A percentile compares a stretch with the other conserved stretches of the same genome.
phyloP scores from a whole-genome alignment of 2,329 filamentous ascomycete species.

The Colletotrichum chlorophyti region DNA sequence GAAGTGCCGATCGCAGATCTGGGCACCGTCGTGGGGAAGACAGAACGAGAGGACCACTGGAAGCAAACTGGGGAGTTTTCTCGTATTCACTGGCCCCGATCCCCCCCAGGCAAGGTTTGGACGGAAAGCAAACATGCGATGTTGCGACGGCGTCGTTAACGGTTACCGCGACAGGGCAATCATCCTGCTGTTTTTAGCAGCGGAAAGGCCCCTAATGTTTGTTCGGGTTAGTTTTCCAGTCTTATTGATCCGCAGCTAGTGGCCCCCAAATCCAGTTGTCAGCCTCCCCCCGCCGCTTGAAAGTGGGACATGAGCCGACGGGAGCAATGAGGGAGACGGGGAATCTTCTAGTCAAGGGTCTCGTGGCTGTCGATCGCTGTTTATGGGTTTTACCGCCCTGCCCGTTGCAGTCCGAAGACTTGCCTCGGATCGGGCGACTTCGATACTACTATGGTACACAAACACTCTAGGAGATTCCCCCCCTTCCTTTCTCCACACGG shows the following conservation, averaged over 20 bases:
- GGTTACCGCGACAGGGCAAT: neutral
- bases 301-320: neutral
- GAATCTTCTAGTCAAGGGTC: neutral
- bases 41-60: neutral
- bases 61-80: constrained; percentile 6
- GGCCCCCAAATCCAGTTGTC: constrained; percentile 9
- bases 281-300: constrained; percentile 2
- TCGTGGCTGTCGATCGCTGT: neutral
- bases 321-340: neutral
- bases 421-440: neutral
- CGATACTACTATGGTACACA: too few relatives aligned
- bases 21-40: constrained; percentile 16
- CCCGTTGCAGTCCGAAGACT: neutral
- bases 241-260: neutral
- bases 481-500: neutral
- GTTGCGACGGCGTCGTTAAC: neutral
- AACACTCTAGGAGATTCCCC: too few relatives aligned
- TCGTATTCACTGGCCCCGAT: constrained; percentile 23
- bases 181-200: constrained; percentile 24
- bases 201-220: neutral
- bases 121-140: neutral
- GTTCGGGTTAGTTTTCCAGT: neutral
- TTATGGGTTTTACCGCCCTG: neutral
- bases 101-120: neutral
- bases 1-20: constrained; percentile 23